A percentile compares a stretch with the other conserved stretches of the same genome.
Conservation (phyloP, 768 basidiomycete genomes). For the Pleurotus ostreatus region DNA sequence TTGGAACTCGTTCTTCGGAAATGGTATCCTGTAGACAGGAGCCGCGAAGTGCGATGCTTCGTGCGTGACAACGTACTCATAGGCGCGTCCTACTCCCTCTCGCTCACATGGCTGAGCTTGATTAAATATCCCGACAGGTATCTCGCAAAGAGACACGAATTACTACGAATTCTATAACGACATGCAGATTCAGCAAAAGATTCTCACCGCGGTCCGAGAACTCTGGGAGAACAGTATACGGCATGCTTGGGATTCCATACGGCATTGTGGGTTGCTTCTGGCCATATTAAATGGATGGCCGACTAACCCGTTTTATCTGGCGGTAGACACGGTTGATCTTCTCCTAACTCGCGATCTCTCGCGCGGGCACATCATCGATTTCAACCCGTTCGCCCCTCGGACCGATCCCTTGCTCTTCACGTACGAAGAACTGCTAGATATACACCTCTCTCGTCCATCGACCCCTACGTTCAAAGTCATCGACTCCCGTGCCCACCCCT, state of each 20-base stretch:
- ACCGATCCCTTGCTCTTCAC: constrained; percentile 89
- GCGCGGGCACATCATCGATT: constrained; percentile 81
- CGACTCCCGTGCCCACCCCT: constrained; percentile 71
- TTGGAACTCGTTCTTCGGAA: constrained; percentile 86
- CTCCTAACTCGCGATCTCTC: constrained; percentile 79
- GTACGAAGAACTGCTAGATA: constrained; percentile 64
- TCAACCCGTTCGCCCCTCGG: constrained; percentile 81
- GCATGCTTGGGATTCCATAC: constrained; percentile 48
- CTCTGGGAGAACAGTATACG: constrained; percentile 73
- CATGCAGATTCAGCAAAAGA: constrained; percentile 43
- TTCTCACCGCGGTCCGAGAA: constrained; percentile 43
- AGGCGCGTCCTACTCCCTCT: constrained; percentile 44
- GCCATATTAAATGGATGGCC: background rate
- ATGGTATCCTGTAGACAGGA: constrained; percentile 83
- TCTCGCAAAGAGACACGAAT: constrained; percentile 85
- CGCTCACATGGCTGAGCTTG: background rate
- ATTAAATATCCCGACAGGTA: constrained; percentile 39
- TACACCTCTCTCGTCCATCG: constrained; percentile 21
- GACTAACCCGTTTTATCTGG: constrained; percentile 1
- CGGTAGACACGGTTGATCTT: constrained; percentile 78
- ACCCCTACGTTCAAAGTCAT: constrained; percentile 57
- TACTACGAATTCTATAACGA: constrained; percentile 85
- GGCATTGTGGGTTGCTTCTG: constrained; percentile 56
- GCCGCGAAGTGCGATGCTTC: constrained; percentile 89
- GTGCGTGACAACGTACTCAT: constrained; percentile 68